Percentiles rank a stretch among this genome's conserved stretches.
phyloP scores from a whole-genome alignment of 2,329 filamentous ascomycete species.

The Microdochium bolleyi region DNA sequence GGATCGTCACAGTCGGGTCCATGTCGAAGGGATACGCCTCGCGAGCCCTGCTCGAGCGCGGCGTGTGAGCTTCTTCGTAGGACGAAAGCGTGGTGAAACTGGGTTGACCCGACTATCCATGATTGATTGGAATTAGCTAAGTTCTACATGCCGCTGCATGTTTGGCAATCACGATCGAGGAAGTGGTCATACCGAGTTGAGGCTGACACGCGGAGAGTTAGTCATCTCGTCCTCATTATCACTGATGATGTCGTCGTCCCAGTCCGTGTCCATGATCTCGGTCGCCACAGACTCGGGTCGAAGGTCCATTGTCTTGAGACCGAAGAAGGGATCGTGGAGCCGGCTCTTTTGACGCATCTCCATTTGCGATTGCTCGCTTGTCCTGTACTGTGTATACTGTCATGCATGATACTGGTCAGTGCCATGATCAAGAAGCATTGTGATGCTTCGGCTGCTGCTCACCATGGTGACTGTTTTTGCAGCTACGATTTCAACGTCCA shows the following conservation, averaged over 20 bases:
- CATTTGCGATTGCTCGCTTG: constrained; percentile 25
- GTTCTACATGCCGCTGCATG: not conserved
- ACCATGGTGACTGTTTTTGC: constrained; percentile 10
- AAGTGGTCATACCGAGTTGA: constrained; percentile 59
- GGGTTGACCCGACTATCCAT: constrained; percentile 54
- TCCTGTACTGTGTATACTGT: constrained; percentile 18
- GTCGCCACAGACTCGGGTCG: constrained; percentile 65
- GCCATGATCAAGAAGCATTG: not conserved
- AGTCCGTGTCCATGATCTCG: constrained; percentile 72
- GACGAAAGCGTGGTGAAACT: constrained; percentile 85
- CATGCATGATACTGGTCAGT: constrained; percentile 8
- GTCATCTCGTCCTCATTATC: constrained; percentile 47
- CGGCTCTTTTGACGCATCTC: constrained; percentile 45
- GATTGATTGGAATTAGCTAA: constrained; percentile 10
- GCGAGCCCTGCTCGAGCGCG: constrained; percentile 55
- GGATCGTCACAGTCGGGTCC: constrained; percentile 55
- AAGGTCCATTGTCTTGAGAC: constrained; percentile 41
- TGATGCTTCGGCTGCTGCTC: constrained; percentile 5
- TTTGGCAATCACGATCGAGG: not conserved
- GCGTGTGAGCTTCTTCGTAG: constrained; percentile 76
- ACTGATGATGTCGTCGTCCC: constrained; percentile 52
- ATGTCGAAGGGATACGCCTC: constrained; percentile 54
- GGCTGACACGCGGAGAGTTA: constrained; percentile 58
- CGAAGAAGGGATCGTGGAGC: constrained; percentile 53
- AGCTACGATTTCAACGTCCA: not conserved